phyloP scores from a whole-genome alignment of 805 yeast species.

The Saturnispora sanitii region DNA sequence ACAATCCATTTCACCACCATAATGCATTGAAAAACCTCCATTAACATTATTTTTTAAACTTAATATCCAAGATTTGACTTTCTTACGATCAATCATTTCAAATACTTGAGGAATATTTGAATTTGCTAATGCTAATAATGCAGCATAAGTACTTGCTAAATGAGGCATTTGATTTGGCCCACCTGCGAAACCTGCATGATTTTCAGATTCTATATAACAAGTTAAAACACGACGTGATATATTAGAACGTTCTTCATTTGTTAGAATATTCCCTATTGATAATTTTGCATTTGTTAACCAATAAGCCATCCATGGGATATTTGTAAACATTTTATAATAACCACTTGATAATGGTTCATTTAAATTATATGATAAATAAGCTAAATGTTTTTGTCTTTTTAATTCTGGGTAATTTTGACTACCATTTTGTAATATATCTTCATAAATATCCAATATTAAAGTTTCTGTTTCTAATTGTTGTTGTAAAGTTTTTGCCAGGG shows the following conservation, averaged over 20 bases:
- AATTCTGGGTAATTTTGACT: conserved; percentile 24
- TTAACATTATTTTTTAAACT: conserved; percentile 38
- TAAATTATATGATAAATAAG: conserved; percentile 35
- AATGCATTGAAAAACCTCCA: conserved; percentile 71
- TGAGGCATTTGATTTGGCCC: conserved; percentile 79
- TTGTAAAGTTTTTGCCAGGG: conserved; percentile 27
- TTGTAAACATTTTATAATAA: conserved; percentile 63
- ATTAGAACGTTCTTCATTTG: too few species aligned
- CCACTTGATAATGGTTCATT: conserved; percentile 37
- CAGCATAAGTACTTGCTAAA: conserved; percentile 77
- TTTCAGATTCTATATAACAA: conserved; percentile 8
- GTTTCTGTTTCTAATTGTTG: conserved; percentile 33
- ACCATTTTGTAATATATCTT: conserved; percentile 23
- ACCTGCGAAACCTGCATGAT: conserved; percentile 53
- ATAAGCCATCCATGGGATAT: conserved; percentile 84
- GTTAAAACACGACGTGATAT: conserved; percentile 11
- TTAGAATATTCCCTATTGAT: too few species aligned
- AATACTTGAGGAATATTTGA: conserved; percentile 34
- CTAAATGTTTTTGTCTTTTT: conserved; percentile 30
- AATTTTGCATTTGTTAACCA: conserved; percentile 66
- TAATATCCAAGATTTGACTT: conserved; percentile 56
- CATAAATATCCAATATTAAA: conserved; percentile 24
- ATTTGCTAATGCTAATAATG: conserved; percentile 49
- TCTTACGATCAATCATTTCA: conserved; percentile 34
- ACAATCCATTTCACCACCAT: conserved; percentile 74